Conservation (phyloP, 2,329 filamentous ascomycete species). For the Scedosporium apiospermum region DNA sequence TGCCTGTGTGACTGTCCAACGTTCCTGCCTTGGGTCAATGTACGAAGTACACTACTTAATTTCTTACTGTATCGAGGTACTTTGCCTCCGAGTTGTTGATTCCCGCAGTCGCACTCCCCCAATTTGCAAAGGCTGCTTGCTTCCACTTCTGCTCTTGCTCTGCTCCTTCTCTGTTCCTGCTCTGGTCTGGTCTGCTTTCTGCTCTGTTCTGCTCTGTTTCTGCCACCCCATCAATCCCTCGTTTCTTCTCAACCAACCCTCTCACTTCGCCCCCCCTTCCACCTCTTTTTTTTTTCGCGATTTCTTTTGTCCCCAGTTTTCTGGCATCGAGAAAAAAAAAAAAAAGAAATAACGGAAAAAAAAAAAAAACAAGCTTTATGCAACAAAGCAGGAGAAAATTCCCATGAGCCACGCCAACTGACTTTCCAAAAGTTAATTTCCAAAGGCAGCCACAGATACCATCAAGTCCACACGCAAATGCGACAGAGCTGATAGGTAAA, state of each 20-base stretch:
- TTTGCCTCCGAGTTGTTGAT: no score
- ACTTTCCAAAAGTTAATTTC: not conserved
- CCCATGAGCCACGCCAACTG: not conserved
- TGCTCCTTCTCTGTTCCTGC: no score
- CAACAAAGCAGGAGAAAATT: not conserved
- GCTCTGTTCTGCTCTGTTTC: no score
- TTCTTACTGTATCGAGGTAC: no score
- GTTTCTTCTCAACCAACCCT: not conserved
- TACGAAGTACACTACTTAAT: not conserved
- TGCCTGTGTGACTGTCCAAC: no score
- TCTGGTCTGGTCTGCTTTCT: not conserved
- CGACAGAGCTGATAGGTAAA: not conserved
- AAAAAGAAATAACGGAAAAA: no score
- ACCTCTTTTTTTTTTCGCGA: conserved; percentile 1
- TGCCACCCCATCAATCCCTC: not conserved
- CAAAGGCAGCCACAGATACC: not conserved
- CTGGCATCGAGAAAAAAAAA: not conserved
- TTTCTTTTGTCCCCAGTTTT: conserved; percentile 6
- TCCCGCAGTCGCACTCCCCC: no score
- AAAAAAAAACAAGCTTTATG: not conserved
- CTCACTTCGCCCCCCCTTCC: not conserved
- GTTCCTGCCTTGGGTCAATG: not conserved
- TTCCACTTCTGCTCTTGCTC: no score
- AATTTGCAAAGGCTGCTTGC: no score
- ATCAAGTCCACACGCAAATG: not conserved